These are phyloP conservation scores for Trypanosoma brucei DNA, from an alignment of 208 protist species.

Conservation along the genomic window DNA sequence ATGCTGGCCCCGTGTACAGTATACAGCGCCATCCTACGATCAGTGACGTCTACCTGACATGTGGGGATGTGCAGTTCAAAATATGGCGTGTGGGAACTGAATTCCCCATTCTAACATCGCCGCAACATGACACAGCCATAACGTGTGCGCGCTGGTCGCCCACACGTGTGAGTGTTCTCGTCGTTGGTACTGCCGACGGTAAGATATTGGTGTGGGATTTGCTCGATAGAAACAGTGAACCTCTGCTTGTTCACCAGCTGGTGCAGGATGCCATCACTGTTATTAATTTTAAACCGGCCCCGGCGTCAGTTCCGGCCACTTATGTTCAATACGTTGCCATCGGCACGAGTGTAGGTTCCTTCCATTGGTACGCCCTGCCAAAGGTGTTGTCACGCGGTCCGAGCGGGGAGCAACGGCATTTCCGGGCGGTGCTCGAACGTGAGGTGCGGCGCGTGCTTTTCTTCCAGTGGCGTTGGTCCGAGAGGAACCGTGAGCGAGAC, in stretches of 20 bases:
- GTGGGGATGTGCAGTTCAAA: constrained; percentile 83
- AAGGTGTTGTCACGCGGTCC: constrained; percentile 67
- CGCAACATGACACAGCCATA: constrained; percentile 41
- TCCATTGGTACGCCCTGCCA: constrained; percentile 87
- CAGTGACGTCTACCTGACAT: constrained; percentile 85
- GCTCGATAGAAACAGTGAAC: constrained; percentile 86
- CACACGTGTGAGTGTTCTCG: constrained; percentile 62
- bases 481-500: constrained; percentile 74
- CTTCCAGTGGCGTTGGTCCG: constrained; percentile 78
- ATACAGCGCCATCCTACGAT: constrained; percentile 84
- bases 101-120: constrained; percentile 72
- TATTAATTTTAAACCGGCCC: constrained; percentile 80
- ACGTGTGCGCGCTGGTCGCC: constrained; percentile 87
- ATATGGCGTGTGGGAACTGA: constrained; percentile 80
- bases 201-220: constrained; percentile 89
- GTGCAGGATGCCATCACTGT: constrained; percentile 88
- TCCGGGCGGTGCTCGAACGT: constrained; percentile 81
- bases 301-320: constrained; percentile 27
- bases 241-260: constrained; percentile 80
- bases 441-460: constrained; percentile 85
- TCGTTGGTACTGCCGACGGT: constrained; percentile 79
- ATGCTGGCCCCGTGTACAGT: constrained; percentile 68
- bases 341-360: constrained; percentile 79
- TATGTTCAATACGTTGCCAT: constrained; percentile 84
- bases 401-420: constrained; percentile 74